Evolutionary conservation across 1,284 basidiomycete species (phyloP).

Genomic region (Agroathelia rolfsii): DNA sequence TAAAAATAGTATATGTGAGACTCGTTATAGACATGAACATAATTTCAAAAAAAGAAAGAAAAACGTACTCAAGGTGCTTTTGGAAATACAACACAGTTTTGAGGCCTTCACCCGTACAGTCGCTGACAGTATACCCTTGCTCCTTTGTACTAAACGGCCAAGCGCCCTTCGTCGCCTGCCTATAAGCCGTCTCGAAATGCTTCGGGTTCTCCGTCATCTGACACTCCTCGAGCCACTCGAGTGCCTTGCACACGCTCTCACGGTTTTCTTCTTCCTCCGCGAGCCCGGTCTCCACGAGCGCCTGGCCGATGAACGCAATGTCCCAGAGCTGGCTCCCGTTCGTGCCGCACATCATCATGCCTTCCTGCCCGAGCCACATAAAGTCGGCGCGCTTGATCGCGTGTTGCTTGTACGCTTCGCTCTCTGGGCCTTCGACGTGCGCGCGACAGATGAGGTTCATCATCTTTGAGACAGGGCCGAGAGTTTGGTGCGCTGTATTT

Average conservation of each 20-base stretch:
- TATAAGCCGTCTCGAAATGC: slow-evolving; percentile 61
- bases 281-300: slow-evolving; percentile 84
- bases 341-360: slow-evolving; percentile 94
- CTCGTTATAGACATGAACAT: slow-evolving; percentile 6
- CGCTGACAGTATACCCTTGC: slow-evolving; percentile 94
- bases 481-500: slow-evolving; percentile 83
- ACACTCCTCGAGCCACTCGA: slow-evolving; percentile 85
- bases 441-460: slow-evolving; percentile 78
- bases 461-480: slow-evolving; percentile 94
- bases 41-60: slow-evolving; percentile 3
- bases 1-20: too few species aligned
- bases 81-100: slow-evolving; percentile 93
- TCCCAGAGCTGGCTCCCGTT: slow-evolving; percentile 98
- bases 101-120: slow-evolving; percentile 92
- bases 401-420: slow-evolving; percentile 69
- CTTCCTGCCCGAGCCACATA: slow-evolving; percentile 86
- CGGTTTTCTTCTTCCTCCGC: slow-evolving; percentile 69
- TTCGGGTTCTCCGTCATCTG: slow-evolving; percentile 86
- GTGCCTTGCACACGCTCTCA: slow-evolving; percentile 53
- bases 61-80: slow-evolving; percentile 65
- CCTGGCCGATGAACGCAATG: slow-evolving; percentile 86
- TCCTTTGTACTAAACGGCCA: slow-evolving; percentile 94
- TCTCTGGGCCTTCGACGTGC: slow-evolving; percentile 62
- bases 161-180: slow-evolving; percentile 90
- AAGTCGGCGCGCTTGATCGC: slow-evolving; percentile 77